Percentiles rank a stretch among this genome's conserved stretches.
Conservation (phyloP, 164 flowering plant species). For the Chloranthus sessilifolius region DNA sequence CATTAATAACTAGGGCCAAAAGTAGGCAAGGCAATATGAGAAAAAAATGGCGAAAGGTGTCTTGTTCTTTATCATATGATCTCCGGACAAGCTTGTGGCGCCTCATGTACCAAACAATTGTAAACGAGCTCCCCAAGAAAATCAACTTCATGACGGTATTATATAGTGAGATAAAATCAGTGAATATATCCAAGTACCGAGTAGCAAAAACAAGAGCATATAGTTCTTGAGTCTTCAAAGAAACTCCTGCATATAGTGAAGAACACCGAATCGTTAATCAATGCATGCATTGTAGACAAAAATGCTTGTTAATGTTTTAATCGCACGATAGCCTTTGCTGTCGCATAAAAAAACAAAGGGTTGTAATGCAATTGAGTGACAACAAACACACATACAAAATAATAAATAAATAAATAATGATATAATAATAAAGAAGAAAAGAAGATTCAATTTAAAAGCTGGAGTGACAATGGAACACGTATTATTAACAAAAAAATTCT, state of each 20-base stretch:
- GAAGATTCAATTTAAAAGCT: too few species aligned
- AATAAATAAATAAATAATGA: too few species aligned
- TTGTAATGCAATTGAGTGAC: too few species aligned
- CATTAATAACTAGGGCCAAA: conserved; percentile 68
- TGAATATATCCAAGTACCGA: conserved; percentile 89
- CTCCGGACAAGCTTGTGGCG: conserved; percentile 79
- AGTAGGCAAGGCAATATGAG: conserved; percentile 75
- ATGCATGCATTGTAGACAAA: too few species aligned
- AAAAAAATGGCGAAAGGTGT: conserved; percentile 77
- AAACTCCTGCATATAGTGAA: conserved; percentile 58
- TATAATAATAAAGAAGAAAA: too few species aligned
- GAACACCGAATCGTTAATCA: too few species aligned
- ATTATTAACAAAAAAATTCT: too few species aligned
- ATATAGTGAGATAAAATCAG: conserved; percentile 61
- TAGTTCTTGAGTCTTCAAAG: conserved; percentile 93
- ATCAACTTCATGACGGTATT: conserved; percentile 84
- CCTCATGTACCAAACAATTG: conserved; percentile 94
- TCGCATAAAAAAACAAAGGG: too few species aligned
- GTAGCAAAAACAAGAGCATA: conserved; percentile 80
- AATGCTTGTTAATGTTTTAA: too few species aligned
- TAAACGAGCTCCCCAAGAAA: conserved; percentile 87
- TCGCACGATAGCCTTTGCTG: too few species aligned
- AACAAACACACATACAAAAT: too few species aligned
- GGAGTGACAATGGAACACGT: too few species aligned
- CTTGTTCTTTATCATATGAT: conserved; percentile 89